Base-by-base conservation (phyloP, 2,329 filamentous ascomycete species). In the Fusarium incarnatum region DNA sequence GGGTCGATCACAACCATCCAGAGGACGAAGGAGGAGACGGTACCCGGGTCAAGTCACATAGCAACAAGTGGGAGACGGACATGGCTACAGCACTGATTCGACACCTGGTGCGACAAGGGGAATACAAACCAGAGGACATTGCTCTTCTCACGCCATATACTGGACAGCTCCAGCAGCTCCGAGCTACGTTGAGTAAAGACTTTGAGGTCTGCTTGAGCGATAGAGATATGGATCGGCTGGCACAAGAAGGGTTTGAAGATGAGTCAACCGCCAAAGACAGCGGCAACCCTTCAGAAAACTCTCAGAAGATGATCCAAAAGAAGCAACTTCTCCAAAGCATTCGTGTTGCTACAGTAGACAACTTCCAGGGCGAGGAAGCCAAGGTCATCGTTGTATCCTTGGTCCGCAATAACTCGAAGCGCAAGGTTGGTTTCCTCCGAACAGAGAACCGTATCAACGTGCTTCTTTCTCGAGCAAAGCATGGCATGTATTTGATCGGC, bases 291-390 rank as follows among this genome's bases (percentile, higher is more conserved):
- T n/a, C 49, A 4, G 15, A 37, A 9, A 41, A 20, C 2, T n/a
- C 30, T 48, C 34, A 55, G 57, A 44, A 28, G n/a, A 20, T 48
- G 11, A n/a, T 69, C 8, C 47, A 57, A 15, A 75, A 76, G 40
- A 71, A 79, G 7, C 82, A 79, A 0, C 79, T 89, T 0, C 73
- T 84, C 0, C 80, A 86, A 25, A 81, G 80, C 3, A 76, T 91
- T 5, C 80, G 87, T 7, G 77, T 91, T 0, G 89, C 90, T 0
- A 93, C 90, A 0, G 86, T 93, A 0, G 90, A 93, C 76, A 94
- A 94, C 68, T 94, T 93, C 58, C 91, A 94, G 71, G 92, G 92
- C 0, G 91, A 94, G 74, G 91, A 94, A 73, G 89, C 88, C 3
- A 90, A 92, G 54, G 81, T 94, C 11, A 83, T 94, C 1, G 81